Evolutionary conservation across 2,329 filamentous ascomycete genomes (phyloP), one percentile per base, ranked within the genome.

Genomic region (Sordariomycetes sp.): DNA sequence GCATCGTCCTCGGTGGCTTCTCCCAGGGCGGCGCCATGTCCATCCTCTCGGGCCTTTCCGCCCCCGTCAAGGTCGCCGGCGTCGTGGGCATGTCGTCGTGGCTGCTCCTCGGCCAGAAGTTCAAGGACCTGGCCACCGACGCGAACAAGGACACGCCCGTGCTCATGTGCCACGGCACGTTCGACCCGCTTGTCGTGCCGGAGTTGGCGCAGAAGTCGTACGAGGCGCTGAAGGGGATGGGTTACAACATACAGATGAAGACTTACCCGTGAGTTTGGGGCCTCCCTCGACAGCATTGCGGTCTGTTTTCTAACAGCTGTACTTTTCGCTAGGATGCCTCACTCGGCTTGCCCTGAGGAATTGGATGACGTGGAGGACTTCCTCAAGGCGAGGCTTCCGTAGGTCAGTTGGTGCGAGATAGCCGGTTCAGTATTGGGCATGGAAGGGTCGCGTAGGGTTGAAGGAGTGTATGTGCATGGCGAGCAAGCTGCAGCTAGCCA

Each of bases 11-110:
- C 7, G 92, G 89, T 36, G 88, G 89, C 48, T 94, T 92, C 76
- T 88, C 84, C 25, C 83, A 97, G 71, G 92, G 92, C 59, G 92
- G 89, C 56, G 90, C 90, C 58, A 90, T 96, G 77, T 83, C 89
- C 22, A 71, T 97, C 45, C 82, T 96, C 65, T 78, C 87, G 0
- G 91, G 89, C 5, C 72, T 95, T 50, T 95, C 90, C 4, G 72
- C 74, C 59, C 76, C 79, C 52, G 76, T 81, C 63, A 90, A 89
- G 71, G 76, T 97, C 17, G 92, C 84, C n/a, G 92, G 91, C 61
- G 87, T 97, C 61, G 85, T 96, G 61, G 90, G 86, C 8, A 72
- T 97, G 60, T 94, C 88, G 13, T 86, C 83, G 64, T 97, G 95
- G 71, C 72, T 96, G 63, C 77, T 90, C 22, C 75, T 96, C 34